Percentiles rank a stretch among this genome's conserved stretches.
phyloP scores from a whole-genome alignment of 768 basidiomycete species.

The Dendrothele bispora region DNA sequence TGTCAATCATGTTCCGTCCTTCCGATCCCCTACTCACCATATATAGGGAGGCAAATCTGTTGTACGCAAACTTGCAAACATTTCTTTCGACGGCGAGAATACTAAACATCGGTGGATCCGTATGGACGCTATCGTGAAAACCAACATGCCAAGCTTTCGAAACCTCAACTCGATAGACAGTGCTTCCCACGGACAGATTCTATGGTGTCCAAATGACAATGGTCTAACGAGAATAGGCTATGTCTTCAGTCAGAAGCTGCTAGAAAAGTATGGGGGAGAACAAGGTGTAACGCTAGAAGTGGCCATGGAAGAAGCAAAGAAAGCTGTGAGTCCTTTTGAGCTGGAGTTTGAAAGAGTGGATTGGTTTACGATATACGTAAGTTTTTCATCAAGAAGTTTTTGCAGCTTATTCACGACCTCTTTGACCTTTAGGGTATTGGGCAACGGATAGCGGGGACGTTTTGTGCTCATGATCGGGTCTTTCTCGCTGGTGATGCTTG shows the following conservation, averaged over 20 bases:
- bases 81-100: slow-evolving; percentile 9
- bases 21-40: not conserved
- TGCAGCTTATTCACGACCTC: no score
- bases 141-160: slow-evolving; percentile 13
- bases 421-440: slow-evolving; percentile 8
- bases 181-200: slow-evolving; percentile 13
- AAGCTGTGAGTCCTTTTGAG: slow-evolving; percentile 13
- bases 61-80: slow-evolving; percentile 13
- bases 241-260: slow-evolving; percentile 6
- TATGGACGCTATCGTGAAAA: slow-evolving; percentile 14
- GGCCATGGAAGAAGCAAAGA: slow-evolving; percentile 10
- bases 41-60: slow-evolving; percentile 13
- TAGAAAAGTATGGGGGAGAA: slow-evolving; percentile 5
- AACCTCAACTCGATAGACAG: slow-evolving; percentile 11
- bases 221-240: slow-evolving; percentile 13
- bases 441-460: slow-evolving; percentile 11
- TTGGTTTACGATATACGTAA: slow-evolving; percentile 16
- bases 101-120: slow-evolving; percentile 15
- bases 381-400: not conserved
- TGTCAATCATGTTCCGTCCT: not conserved
- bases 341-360: slow-evolving; percentile 14
- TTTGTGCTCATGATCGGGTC: slow-evolving; percentile 6
- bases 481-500: slow-evolving; percentile 15
- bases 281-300: slow-evolving; percentile 11
- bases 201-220: slow-evolving; percentile 15